Evolutionary conservation across 1,284 basidiomycete genomes (phyloP).

Genomic region (Heterobasidion irregulare): DNA sequence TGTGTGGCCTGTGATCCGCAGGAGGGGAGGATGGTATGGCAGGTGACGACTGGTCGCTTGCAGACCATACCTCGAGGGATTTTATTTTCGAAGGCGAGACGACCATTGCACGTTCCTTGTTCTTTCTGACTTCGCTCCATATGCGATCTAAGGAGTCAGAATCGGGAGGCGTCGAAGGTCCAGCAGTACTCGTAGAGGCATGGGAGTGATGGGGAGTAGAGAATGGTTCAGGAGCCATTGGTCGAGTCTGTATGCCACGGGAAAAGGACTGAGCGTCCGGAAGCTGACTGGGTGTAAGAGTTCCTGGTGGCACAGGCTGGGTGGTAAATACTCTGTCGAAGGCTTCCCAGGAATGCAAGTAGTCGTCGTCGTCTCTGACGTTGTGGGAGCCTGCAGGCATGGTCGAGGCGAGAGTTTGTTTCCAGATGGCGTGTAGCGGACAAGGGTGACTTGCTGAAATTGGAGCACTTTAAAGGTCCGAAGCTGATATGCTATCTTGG

Average conservation of each 20-base stretch:
- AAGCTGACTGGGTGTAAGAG: slow-evolving; percentile 2
- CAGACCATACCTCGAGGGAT: slow-evolving; percentile 40
- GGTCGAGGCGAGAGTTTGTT: not conserved
- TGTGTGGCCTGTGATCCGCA: slow-evolving; percentile 19
- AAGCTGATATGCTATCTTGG: slow-evolving; percentile 6
- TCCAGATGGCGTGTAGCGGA: not conserved
- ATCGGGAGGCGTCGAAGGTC: slow-evolving; percentile 28
- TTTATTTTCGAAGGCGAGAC: slow-evolving; percentile 58
- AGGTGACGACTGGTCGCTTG: slow-evolving; percentile 18
- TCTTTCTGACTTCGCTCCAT: slow-evolving; percentile 53
- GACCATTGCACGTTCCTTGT: slow-evolving; percentile 55
- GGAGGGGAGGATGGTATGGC: slow-evolving; percentile 5
- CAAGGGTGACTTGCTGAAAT: slow-evolving; percentile 10
- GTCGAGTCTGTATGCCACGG: slow-evolving; percentile 4
- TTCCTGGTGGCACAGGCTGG: slow-evolving; percentile 10
- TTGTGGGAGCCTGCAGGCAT: slow-evolving; percentile 10
- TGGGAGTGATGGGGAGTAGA: slow-evolving; percentile 16
- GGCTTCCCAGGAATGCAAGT: slow-evolving; percentile 29
- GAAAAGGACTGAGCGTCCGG: not conserved
- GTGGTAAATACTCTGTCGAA: slow-evolving; percentile 21
- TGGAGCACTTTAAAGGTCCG: slow-evolving; percentile 12
- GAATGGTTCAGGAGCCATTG: slow-evolving; percentile 15
- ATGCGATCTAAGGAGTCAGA: slow-evolving; percentile 42
- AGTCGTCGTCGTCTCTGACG: slow-evolving; percentile 16
- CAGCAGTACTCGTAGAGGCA: slow-evolving; percentile 17